phyloP scores from a whole-genome alignment of 208 protist species.

The Acanthamoeba divionensis region DNA sequence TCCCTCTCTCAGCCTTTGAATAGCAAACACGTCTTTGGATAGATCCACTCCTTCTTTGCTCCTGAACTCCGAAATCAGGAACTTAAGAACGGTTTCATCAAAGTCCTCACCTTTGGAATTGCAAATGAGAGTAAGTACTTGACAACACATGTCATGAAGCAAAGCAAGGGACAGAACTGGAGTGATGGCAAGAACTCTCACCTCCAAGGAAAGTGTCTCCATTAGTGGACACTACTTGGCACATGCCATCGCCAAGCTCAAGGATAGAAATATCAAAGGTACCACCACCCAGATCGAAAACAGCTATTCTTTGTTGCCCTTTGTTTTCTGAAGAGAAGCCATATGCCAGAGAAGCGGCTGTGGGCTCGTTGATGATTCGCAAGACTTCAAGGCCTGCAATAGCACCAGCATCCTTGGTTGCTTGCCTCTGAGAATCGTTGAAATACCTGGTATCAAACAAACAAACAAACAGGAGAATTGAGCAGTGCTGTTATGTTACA shows the following conservation, averaged over 20 bases:
- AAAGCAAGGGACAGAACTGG: too few species aligned
- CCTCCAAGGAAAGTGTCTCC: slow-evolving; percentile 98
- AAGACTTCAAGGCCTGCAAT: slow-evolving; percentile 85
- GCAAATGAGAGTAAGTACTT: too few species aligned
- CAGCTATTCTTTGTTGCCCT: slow-evolving; percentile 82
- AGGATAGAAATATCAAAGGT: slow-evolving; percentile 99
- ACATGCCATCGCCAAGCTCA: slow-evolving; percentile 93
- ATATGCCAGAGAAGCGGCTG: slow-evolving; percentile 83
- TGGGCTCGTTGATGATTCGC: slow-evolving; percentile 84
- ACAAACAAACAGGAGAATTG: not conserved
- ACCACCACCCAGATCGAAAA: slow-evolving; percentile 92
- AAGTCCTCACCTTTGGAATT: slow-evolving; percentile 98
- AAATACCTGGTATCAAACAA: slow-evolving; percentile 75
- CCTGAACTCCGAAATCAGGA: slow-evolving; percentile 92
- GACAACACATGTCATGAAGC: too few species aligned
- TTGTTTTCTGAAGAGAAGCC: slow-evolving; percentile 77
- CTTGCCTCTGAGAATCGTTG: slow-evolving; percentile 90
- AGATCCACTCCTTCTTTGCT: slow-evolving; percentile 91
- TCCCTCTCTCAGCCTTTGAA: slow-evolving; percentile 95
- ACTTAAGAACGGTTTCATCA: slow-evolving; percentile 87
- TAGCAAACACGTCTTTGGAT: slow-evolving; percentile 88
- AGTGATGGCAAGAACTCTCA: too few species aligned
- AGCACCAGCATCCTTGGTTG: slow-evolving; percentile 83
- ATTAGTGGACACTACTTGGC: slow-evolving; percentile 95
- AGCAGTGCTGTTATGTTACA: too few species aligned